Base-by-base conservation (phyloP, 208 protist genomes). In the Trypanosoma brucei region DNA sequence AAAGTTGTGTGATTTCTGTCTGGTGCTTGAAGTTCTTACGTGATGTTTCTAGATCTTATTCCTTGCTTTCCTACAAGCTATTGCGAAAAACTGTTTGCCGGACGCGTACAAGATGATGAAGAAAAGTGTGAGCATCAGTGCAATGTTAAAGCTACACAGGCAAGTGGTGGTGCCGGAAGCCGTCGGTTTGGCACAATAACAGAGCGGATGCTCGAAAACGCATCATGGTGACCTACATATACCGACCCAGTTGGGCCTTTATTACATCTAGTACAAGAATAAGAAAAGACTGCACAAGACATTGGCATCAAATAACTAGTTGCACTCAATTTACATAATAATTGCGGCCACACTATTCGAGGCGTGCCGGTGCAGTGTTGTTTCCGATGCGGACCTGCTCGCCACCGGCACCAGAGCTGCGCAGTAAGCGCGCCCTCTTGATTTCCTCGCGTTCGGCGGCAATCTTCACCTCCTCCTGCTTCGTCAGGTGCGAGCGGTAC, bases 401-500 rank as follows among this genome's bases (percentile, higher is more conserved):
- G 48, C 56, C 44, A 50, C 36, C 52, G n/a, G 9, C 50, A 54
- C 50, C 50, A 54, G 50, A n/a, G 11, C 9, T 54, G n/a, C 50
- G 50, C 50, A 54, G 50, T 6, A 54, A n/a, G 11, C 50, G 50
- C 11, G 50, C 50, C n/a, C 50, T 54, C 50, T 54, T 54, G 50
- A 54, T 54, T 34, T 54, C 50, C 50, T 54, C 50, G 50, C 50
- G 50, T n/a, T 54, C 50, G 5, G 50, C 50, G 31, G 50, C 50
- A 54, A 54, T 78, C 70, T 78, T 78, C 55, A 88, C 79, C 75
- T 88, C 82, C 59, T 85, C 76, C 55, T 80, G 75, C 65, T 84
- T 88, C 55, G 81, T 62, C n/a, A 88, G 61, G 74, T 84, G 76
- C 7, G 81, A 72, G 38, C 71, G 62, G 79, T 89, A 89, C 72